These are phyloP conservation scores for Blastobotrys niveus DNA, from an alignment of 1,139 yeast genomes.

Conservation along the genomic window DNA sequence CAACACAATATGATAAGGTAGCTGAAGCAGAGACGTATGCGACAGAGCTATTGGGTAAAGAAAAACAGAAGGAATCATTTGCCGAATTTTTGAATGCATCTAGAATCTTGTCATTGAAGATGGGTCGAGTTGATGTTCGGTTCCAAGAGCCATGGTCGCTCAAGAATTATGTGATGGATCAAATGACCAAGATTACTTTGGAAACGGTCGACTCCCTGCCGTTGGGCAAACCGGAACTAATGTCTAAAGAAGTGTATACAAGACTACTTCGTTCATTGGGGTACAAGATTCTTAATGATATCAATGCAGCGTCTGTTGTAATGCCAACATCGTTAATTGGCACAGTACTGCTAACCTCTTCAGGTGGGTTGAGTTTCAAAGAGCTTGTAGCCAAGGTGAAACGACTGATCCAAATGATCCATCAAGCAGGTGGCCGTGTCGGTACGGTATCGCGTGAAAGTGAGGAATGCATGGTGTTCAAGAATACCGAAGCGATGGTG, in stretches of 20 bases:
- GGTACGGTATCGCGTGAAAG: constrained; percentile 31
- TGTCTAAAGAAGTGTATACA: constrained; percentile 22
- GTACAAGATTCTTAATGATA: constrained; percentile 38
- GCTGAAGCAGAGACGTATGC: constrained; percentile 61
- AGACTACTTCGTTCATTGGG: constrained; percentile 37
- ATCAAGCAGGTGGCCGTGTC: constrained; percentile 38
- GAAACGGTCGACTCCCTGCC: constrained; percentile 7
- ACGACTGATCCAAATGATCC: constrained; percentile 35
- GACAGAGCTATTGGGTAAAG: constrained; percentile 54
- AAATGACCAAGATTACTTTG: constrained; percentile 22
- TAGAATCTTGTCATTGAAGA: constrained; percentile 33
- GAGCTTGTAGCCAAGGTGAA: constrained; percentile 35
- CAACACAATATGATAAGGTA: constrained; percentile 61
- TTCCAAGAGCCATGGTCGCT: constrained; percentile 41
- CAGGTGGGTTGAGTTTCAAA: constrained; percentile 36
- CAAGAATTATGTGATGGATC: constrained; percentile 32
- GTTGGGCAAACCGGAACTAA: constrained; percentile 9
- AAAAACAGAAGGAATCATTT: constrained; percentile 43
- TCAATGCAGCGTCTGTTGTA: constrained; percentile 39
- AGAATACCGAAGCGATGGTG: constrained; percentile 32
- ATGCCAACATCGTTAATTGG: constrained; percentile 44
- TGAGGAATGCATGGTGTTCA: constrained; percentile 18
- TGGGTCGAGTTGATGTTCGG: constrained; percentile 41
- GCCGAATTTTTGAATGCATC: constrained; percentile 36
- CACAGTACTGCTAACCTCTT: constrained; percentile 37